phyloP scores from a whole-genome alignment of 2,329 filamentous ascomycete species.

The Eutypella sp. region DNA sequence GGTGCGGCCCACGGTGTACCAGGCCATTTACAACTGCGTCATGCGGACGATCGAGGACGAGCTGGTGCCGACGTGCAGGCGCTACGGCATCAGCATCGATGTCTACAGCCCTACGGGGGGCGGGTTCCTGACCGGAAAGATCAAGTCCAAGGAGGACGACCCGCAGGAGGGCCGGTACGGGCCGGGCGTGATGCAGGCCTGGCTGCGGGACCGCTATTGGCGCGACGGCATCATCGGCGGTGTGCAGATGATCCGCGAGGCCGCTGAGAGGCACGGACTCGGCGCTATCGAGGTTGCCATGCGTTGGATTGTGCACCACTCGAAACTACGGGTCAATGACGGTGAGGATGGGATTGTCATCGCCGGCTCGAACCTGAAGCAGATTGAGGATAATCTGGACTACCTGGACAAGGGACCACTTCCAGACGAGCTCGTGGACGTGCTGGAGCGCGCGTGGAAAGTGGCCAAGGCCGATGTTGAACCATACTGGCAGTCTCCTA shows the following conservation, averaged over 20 bases:
- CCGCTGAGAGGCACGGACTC: constrained; percentile 59
- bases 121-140: constrained; percentile 71
- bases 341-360: constrained; percentile 55
- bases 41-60: constrained; percentile 69
- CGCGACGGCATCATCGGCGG: constrained; percentile 57
- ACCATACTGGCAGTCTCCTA: constrained; percentile 50
- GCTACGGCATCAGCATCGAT: constrained; percentile 74
- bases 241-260: constrained; percentile 60
- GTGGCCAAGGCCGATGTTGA: constrained; percentile 51
- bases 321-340: constrained; percentile 42
- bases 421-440: constrained; percentile 66
- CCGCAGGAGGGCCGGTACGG: constrained; percentile 65
- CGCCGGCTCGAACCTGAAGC: constrained; percentile 49
- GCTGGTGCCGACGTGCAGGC: constrained; percentile 64
- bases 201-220: constrained; percentile 65
- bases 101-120: constrained; percentile 77
- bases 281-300: constrained; percentile 66
- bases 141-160: constrained; percentile 56
- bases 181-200: constrained; percentile 20
- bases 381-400: constrained; percentile 51
- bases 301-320: constrained; percentile 69
- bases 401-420: constrained; percentile 62
- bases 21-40: constrained; percentile 79
- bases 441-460: constrained; percentile 70
- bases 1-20: constrained; percentile 79